Evolutionary conservation across 139 green algal genomes (phyloP).

Genomic region (Pseudopediastrum boryanum): DNA sequence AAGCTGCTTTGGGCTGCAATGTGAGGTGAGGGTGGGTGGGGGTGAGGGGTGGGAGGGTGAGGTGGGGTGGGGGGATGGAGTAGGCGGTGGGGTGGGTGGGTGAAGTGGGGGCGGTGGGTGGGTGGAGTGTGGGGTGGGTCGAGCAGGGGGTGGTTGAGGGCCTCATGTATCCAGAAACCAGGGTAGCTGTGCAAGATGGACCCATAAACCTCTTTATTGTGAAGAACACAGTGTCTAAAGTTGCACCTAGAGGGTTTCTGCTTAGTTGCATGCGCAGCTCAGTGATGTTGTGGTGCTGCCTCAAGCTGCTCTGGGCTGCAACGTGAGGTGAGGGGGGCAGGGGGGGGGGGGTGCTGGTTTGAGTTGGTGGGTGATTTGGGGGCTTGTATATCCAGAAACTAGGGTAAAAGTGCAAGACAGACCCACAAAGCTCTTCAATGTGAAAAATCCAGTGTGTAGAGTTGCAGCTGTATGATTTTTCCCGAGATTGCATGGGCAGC

Average conservation of each 20-base stretch:
- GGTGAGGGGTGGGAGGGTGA: too few species aligned
- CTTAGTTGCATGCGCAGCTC: slow-evolving; percentile 7
- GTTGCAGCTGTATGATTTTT: too few species aligned
- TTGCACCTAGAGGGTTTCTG: too few species aligned
- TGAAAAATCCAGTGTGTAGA: too few species aligned
- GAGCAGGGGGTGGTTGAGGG: neutral
- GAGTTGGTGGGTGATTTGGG: neutral
- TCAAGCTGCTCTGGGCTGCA: slow-evolving; percentile 30
- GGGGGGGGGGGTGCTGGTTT: too few species aligned
- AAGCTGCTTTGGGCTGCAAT: slow-evolving; percentile 34
- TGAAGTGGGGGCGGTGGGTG: neutral
- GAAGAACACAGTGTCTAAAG: too few species aligned
- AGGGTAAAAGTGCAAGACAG: neutral
- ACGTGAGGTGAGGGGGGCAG: slow-evolving; percentile 22
- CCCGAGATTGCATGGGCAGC: too few species aligned
- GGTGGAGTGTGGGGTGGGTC: neutral
- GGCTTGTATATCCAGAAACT: neutral
- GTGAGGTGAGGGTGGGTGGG: slow-evolving; percentile 15
- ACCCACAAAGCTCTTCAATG: neutral
- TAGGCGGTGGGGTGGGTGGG: neutral
- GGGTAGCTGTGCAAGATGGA: neutral
- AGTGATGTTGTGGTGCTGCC: slow-evolving; percentile 35
- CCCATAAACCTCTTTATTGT: neutral
- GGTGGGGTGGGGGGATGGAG: too few species aligned
- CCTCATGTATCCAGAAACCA: neutral